phyloP scores from a whole-genome alignment of 2,329 filamentous ascomycete genomes.

The Sclerotinia subarctica region DNA sequence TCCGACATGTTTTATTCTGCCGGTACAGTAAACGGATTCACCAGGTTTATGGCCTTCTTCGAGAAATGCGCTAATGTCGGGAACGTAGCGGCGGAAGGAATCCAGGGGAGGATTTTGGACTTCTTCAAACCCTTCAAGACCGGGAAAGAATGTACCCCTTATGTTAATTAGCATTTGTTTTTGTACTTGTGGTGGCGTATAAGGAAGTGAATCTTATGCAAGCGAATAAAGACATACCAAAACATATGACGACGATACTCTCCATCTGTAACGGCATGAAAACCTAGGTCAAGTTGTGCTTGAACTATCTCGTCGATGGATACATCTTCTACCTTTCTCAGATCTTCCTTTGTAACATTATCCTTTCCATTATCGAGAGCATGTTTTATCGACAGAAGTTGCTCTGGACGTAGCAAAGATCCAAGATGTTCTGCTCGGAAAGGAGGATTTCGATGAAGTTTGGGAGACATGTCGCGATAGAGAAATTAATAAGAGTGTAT shows the following conservation, averaged over 20 bases:
- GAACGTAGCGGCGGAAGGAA: constrained; percentile 42
- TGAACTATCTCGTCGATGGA: constrained; percentile 58
- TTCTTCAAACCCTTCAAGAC: constrained; percentile 35
- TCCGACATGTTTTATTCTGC: constrained; percentile 47
- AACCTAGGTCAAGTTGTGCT: constrained; percentile 56
- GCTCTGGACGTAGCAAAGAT: constrained; percentile 56
- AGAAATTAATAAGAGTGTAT: background rate
- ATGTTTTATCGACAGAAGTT: constrained; percentile 53
- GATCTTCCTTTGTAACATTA: constrained; percentile 39
- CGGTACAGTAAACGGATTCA: constrained; percentile 46
- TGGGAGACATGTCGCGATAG: constrained; percentile 22
- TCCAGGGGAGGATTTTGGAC: constrained; percentile 38
- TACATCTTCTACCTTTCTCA: constrained; percentile 52
- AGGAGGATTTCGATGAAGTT: constrained; percentile 28
- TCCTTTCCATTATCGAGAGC: constrained; percentile 46
- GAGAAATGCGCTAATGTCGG: constrained; percentile 44
- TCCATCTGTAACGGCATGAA: constrained; percentile 56
- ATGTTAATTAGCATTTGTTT: no score
- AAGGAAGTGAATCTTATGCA: background rate
- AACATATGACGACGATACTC: constrained; percentile 46
- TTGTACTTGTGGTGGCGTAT: no score
- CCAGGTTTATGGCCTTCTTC: constrained; percentile 46
- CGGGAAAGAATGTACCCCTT: constrained; percentile 34
- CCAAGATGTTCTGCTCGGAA: constrained; percentile 59
- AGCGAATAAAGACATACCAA: constrained; percentile 29